phyloP scores from a whole-genome alignment of 495 filamentous ascomycete genomes.

The Symbiotaphrina buchneri region DNA sequence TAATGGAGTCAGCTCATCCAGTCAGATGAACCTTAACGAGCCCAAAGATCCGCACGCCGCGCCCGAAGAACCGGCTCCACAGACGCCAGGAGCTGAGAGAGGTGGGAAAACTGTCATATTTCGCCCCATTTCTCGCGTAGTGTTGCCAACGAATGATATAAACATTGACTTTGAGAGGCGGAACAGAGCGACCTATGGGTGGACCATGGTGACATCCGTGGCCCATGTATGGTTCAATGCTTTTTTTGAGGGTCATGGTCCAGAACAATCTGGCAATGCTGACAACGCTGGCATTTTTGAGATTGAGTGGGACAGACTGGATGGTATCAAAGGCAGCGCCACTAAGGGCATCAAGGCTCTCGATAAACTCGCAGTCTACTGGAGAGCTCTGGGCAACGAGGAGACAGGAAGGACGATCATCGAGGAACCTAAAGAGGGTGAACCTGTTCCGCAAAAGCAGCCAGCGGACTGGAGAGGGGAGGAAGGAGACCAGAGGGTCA shows the following conservation, averaged over 20 bases:
- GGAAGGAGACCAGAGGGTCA: conserved; percentile 4
- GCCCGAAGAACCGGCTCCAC: not conserved
- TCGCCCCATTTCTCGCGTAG: conserved; percentile 38
- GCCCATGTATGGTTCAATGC: conserved; percentile 94
- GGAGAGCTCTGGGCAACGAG: conserved; percentile 23
- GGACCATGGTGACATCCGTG: conserved; percentile 77
- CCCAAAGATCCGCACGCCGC: conserved; percentile 1
- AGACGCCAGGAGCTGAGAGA: conserved; percentile 12
- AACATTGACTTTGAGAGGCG: conserved; percentile 77
- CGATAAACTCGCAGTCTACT: conserved; percentile 73
- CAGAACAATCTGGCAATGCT: not conserved
- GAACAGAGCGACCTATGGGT: conserved; percentile 51
- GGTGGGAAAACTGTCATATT: conserved; percentile 52
- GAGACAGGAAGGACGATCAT: conserved; percentile 7
- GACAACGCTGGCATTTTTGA: conserved; percentile 18
- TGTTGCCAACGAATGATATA: conserved; percentile 60
- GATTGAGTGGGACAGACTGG: conserved; percentile 40
- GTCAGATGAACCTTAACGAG: conserved; percentile 1
- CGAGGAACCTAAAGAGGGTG: conserved; percentile 30
- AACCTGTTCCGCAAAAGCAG: conserved; percentile 40
- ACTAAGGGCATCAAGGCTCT: conserved; percentile 63
- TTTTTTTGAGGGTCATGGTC: conserved; percentile 53
- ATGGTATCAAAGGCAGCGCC: conserved; percentile 58
- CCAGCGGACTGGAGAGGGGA: conserved; percentile 49
- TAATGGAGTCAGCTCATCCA: too few species aligned